Percentiles rank a stretch among this genome's conserved stretches.
Conservation (phyloP, 1,284 basidiomycete genomes). For the Omphalotus olearius region DNA sequence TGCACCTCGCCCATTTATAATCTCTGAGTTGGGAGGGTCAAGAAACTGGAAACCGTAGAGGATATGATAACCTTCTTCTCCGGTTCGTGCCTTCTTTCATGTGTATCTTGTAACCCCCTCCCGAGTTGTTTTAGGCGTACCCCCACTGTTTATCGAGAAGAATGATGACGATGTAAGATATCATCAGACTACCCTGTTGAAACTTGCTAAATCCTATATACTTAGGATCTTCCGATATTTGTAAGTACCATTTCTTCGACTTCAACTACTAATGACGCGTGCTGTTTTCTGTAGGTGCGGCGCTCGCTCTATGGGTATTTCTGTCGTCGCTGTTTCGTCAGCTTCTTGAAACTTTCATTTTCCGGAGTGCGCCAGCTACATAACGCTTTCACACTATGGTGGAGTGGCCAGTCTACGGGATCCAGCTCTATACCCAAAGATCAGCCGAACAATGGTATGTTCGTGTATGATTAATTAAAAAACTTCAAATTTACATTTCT, state of each 20-base stretch:
- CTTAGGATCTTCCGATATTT: conserved; percentile 36
- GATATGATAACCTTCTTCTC: conserved; percentile 61
- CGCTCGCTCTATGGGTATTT: conserved; percentile 81
- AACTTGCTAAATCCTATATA: neutral
- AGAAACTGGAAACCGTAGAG: conserved; percentile 48
- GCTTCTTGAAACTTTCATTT: conserved; percentile 71
- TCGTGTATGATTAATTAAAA: neutral
- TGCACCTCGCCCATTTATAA: neutral
- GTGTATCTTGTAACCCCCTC: conserved; percentile 6
- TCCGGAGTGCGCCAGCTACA: conserved; percentile 59
- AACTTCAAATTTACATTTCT: neutral
- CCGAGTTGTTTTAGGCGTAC: conserved; percentile 32
- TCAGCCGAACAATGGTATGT: conserved; percentile 47
- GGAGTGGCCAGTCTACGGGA: conserved; percentile 40
- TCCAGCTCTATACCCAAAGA: conserved; percentile 52
- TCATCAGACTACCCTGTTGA: neutral
- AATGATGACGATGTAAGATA: conserved; percentile 40
- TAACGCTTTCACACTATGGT: conserved; percentile 63
- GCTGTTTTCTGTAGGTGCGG: conserved; percentile 37
- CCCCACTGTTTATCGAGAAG: conserved; percentile 53
- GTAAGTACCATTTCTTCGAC: conserved; percentile 21
- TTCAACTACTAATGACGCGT: neutral
- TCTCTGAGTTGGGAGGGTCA: conserved; percentile 30
- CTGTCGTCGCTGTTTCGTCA: conserved; percentile 67
- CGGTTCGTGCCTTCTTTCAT: conserved; percentile 34